Conservation (phyloP, 257 asterid genomes). For the Knoxia roxburghii region DNA sequence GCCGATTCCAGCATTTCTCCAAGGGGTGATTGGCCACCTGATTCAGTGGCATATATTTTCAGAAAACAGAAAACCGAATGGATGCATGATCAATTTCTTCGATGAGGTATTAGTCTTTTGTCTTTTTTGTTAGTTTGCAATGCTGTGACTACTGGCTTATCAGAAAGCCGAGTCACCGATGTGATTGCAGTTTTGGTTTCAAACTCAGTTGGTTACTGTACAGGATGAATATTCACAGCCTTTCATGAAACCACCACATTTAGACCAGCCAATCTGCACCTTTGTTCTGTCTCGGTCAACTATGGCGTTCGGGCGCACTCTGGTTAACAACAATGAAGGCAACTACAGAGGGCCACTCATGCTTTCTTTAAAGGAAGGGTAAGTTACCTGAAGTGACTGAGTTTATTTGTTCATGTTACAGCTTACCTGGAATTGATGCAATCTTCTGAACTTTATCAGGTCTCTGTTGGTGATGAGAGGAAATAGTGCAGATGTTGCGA, state of each 20-base stretch:
- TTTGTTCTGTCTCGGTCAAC: conserved; percentile 81
- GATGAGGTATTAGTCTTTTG: conserved; percentile 55
- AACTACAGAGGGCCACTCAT: conserved; percentile 80
- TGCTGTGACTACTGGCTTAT: background rate
- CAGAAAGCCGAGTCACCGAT: background rate
- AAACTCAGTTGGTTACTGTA: conserved; percentile 6
- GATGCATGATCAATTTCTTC: conserved; percentile 92
- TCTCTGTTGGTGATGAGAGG: conserved; percentile 92
- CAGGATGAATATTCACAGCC: conserved; percentile 97
- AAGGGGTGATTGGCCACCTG: conserved; percentile 69
- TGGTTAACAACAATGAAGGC: conserved; percentile 70
- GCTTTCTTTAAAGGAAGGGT: conserved; percentile 88
- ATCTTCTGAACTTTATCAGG: conserved; percentile 33
- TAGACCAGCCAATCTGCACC: conserved; percentile 86
- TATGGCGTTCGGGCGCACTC: conserved; percentile 89
- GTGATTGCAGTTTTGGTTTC: background rate
- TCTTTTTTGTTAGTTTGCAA: background rate
- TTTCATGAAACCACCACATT: conserved; percentile 90
- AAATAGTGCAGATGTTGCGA: conserved; percentile 78
- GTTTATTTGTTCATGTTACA: background rate
- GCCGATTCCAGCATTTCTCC: conserved; percentile 83
- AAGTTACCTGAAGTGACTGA: conserved; percentile 12
- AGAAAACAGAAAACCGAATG: conserved; percentile 70
- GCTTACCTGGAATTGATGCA: background rate
- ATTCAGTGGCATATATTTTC: conserved; percentile 86